Evolutionary conservation across 2,329 filamentous ascomycete species (phyloP).

Genomic region (Curvularia sp.): DNA sequence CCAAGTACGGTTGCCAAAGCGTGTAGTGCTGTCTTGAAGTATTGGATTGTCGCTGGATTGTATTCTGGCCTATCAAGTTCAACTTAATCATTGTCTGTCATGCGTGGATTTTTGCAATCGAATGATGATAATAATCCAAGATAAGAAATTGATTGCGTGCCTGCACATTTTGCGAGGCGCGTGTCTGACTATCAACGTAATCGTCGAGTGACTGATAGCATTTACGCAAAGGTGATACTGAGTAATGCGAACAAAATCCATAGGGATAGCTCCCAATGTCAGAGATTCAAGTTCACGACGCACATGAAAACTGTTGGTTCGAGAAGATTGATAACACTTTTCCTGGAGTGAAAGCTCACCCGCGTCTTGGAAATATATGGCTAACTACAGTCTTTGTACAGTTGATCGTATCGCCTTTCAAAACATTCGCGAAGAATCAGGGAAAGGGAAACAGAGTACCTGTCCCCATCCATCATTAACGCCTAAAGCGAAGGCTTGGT

Average conservation of each 20-base stretch:
- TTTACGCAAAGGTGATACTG: background rate
- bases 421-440: background rate
- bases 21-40: background rate
- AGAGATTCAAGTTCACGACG: background rate
- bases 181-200: background rate
- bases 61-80: background rate
- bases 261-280: background rate
- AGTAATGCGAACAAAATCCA: background rate
- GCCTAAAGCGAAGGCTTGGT: constrained; percentile 1
- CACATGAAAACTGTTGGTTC: background rate
- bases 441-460: background rate
- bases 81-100: background rate
- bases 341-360: too few relatives aligned
- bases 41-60: background rate
- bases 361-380: background rate
- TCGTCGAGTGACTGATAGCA: background rate
- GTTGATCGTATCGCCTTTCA: background rate
- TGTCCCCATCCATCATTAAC: background rate
- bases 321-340: background rate
- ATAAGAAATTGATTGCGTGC: background rate
- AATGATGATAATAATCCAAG: background rate
- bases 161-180: background rate
- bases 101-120: background rate
- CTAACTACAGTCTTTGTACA: background rate
- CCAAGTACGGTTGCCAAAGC: background rate